These are phyloP conservation scores for Cladosporium sp. DNA, from an alignment of 2,329 filamentous ascomycete species.

Conservation along the genomic window DNA sequence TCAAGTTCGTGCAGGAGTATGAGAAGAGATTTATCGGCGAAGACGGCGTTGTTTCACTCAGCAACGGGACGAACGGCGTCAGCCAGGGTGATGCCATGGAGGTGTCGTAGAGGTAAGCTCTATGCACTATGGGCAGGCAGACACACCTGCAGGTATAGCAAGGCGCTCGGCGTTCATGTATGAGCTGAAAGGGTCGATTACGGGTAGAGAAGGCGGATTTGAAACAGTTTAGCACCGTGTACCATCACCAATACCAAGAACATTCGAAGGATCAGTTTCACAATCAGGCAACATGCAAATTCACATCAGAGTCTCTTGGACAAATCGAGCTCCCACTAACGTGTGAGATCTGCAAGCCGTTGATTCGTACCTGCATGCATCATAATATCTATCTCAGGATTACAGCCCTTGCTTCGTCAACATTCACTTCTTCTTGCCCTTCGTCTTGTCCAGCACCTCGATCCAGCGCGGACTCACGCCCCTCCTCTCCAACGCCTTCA, in stretches of 20 bases:
- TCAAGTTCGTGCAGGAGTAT: slow-evolving; percentile 82
- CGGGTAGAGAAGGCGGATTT: background rate
- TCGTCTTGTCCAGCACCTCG: slow-evolving; percentile 61
- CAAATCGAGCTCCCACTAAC: no score
- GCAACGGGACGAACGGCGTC: slow-evolving; percentile 42
- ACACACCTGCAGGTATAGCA: background rate
- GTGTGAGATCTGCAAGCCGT: no score
- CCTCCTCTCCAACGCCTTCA: slow-evolving; percentile 53
- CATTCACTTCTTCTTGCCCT: slow-evolving; percentile 45
- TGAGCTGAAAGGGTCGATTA: background rate
- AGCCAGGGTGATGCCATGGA: slow-evolving; percentile 57
- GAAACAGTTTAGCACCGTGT: no score
- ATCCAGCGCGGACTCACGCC: slow-evolving; percentile 56
- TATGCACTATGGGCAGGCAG: background rate
- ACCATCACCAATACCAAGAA: no score
- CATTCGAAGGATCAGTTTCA: background rate
- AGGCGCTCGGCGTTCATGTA: slow-evolving; percentile 5
- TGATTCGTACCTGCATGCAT: background rate
- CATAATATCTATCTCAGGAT: background rate
- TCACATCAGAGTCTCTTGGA: background rate
- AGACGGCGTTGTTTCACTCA: slow-evolving; percentile 70
- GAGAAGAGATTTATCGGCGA: slow-evolving; percentile 92
- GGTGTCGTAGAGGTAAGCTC: slow-evolving; percentile 42
- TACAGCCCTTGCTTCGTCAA: no score
- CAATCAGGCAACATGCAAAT: background rate